Evolutionary conservation across 1,284 basidiomycete genomes (phyloP).

Genomic region (Ceratobasidium papillatum): DNA sequence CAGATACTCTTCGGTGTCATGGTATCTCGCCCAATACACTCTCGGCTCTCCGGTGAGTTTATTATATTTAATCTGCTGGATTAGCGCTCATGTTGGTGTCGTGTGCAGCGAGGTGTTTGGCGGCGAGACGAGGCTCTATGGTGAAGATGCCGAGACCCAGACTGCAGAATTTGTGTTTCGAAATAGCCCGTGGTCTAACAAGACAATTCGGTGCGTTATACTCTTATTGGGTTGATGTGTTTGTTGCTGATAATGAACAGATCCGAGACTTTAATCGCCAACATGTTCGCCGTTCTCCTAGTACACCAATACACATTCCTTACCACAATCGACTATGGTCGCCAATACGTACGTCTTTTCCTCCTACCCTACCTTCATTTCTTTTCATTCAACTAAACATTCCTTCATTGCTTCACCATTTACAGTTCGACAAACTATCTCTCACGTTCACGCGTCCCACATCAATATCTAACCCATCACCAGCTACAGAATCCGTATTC

Average conservation of each 20-base stretch:
- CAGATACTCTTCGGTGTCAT: constrained; percentile 32
- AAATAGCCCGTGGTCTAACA: constrained; percentile 23
- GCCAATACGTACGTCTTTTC: constrained; percentile 72
- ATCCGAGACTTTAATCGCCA: constrained; percentile 71
- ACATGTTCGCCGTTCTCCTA: constrained; percentile 69
- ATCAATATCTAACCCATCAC: constrained; percentile 5
- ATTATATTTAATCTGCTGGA: neutral
- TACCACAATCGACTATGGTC: constrained; percentile 76
- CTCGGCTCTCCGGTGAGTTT: constrained; percentile 17
- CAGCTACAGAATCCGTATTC: constrained; percentile 59
- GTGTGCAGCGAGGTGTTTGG: constrained; percentile 20
- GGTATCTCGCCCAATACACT: constrained; percentile 11
- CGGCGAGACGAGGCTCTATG: constrained; percentile 23
- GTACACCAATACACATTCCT: constrained; percentile 69
- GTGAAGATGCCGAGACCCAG: constrained; percentile 12
- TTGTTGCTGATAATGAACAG: neutral
- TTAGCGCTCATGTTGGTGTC: neutral
- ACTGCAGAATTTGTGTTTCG: constrained; percentile 31
- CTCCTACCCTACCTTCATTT: constrained; percentile 66
- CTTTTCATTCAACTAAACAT: neutral
- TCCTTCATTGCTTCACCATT: neutral
- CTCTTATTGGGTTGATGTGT: neutral
- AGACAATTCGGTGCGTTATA: constrained; percentile 17
- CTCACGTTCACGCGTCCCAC: constrained; percentile 22
- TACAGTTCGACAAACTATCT: constrained; percentile 27